Percentiles rank a stretch among this genome's conserved stretches.
phyloP scores from a whole-genome alignment of 2,329 filamentous ascomycete genomes.

The Calonectria hawksworthii region DNA sequence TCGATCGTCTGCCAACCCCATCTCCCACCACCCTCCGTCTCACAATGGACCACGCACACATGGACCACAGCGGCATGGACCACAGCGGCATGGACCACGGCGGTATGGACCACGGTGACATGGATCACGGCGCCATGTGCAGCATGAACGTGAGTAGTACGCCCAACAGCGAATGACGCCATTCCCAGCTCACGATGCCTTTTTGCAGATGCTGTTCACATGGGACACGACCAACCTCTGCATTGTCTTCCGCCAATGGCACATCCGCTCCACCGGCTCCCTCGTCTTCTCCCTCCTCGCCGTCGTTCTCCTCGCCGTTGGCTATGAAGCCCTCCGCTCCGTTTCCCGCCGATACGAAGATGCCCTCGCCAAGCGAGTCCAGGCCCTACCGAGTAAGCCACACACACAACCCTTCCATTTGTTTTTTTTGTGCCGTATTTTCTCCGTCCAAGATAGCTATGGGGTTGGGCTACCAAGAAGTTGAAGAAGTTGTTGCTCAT shows the following conservation, averaged over 20 bases:
- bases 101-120: slow-evolving; percentile 59
- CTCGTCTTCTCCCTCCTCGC: slow-evolving; percentile 87
- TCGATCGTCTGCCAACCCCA: neutral
- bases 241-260: slow-evolving; percentile 95
- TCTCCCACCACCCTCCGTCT: neutral
- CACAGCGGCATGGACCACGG: slow-evolving; percentile 59
- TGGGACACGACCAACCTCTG: slow-evolving; percentile 95
- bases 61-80: slow-evolving; percentile 60
- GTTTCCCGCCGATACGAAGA: slow-evolving; percentile 82
- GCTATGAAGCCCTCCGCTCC: slow-evolving; percentile 91
- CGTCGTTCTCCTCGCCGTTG: slow-evolving; percentile 87
- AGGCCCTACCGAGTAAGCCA: slow-evolving; percentile 68
- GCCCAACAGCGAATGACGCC: neutral
- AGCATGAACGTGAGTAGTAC: slow-evolving; percentile 84
- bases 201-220: slow-evolving; percentile 91
- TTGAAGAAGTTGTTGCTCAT: slow-evolving; percentile 33
- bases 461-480: slow-evolving; percentile 23
- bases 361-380: slow-evolving; percentile 61
- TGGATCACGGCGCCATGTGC: slow-evolving; percentile 78
- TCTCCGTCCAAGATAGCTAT: slow-evolving; percentile 14
- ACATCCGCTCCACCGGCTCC: slow-evolving; percentile 79
- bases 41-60: slow-evolving; percentile 60
- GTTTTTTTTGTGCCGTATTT: slow-evolving; percentile 18
- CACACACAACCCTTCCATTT: neutral
- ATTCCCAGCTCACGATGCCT: slow-evolving; percentile 15